Evolutionary conservation across 768 basidiomycete genomes (phyloP).

Genomic region (Zangia roseola): DNA sequence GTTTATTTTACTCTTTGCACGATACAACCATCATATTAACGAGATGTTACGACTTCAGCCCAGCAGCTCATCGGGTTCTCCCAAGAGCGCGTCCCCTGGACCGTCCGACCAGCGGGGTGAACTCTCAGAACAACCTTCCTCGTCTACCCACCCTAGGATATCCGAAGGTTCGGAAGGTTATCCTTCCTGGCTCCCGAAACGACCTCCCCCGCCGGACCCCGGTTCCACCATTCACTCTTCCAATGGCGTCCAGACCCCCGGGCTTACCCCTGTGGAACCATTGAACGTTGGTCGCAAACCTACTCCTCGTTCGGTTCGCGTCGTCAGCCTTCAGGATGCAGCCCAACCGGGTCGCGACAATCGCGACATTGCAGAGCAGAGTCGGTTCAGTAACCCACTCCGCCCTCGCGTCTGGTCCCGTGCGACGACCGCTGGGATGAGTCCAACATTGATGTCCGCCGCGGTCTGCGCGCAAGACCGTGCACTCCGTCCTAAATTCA

Average conservation of each 20-base stretch:
- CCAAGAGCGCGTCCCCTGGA: slow-evolving; percentile 27
- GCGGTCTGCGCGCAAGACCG: slow-evolving; percentile 32
- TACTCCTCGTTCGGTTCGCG: slow-evolving; percentile 78
- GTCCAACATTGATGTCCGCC: slow-evolving; percentile 45
- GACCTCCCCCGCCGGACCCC: slow-evolving; percentile 76
- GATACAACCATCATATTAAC: slow-evolving; percentile 31
- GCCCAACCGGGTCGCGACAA: slow-evolving; percentile 40
- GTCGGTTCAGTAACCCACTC: slow-evolving; percentile 39
- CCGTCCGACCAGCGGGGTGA: slow-evolving; percentile 29
- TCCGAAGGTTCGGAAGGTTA: slow-evolving; percentile 63
- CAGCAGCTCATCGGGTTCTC: slow-evolving; percentile 29
- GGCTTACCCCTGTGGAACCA: slow-evolving; percentile 31
- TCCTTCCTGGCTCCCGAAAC: slow-evolving; percentile 80
- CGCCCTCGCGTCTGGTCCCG: slow-evolving; percentile 58
- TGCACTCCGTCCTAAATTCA: slow-evolving; percentile 61
- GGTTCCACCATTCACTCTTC: slow-evolving; percentile 66
- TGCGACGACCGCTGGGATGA: slow-evolving; percentile 46
- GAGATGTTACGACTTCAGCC: slow-evolving; percentile 38
- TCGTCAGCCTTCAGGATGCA: slow-evolving; percentile 66
- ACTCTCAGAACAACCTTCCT: slow-evolving; percentile 34
- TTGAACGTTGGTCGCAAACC: slow-evolving; percentile 64
- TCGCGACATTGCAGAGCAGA: slow-evolving; percentile 52
- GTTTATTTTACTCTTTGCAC: slow-evolving; percentile 31
- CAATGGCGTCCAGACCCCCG: slow-evolving; percentile 37
- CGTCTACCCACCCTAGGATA: slow-evolving; percentile 32